Conservation (phyloP, 31 red algal species). For the Bonnemaisonia californica region DNA sequence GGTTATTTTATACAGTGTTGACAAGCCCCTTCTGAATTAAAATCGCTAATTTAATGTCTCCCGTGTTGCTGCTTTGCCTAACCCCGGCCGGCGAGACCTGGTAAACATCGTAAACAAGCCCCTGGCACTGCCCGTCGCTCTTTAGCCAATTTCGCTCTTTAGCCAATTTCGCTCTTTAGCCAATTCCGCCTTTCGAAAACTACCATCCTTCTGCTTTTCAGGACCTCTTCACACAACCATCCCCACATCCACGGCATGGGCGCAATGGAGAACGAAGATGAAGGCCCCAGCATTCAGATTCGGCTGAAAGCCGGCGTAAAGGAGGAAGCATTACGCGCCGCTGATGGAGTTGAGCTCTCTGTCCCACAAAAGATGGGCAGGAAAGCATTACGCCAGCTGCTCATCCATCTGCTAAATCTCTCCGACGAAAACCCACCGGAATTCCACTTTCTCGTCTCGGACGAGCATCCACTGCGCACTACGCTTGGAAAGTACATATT, state of each 20-base stretch:
- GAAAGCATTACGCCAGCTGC: conserved; percentile 42
- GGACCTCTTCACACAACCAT: too few species aligned
- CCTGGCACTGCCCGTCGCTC: too few species aligned
- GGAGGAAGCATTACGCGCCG: conserved; percentile 21
- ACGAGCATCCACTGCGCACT: conserved; percentile 55
- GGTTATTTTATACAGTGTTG: too few species aligned
- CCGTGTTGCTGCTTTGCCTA: too few species aligned
- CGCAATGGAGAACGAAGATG: not conserved
- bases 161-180: too few species aligned
- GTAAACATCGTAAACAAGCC: too few species aligned
- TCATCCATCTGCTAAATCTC: conserved; percentile 54
- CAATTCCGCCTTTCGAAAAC: too few species aligned
- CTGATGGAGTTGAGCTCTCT: conserved; percentile 54
- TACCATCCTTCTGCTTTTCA: too few species aligned
- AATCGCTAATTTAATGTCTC: too few species aligned
- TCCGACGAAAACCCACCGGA: conserved; percentile 39
- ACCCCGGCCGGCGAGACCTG: too few species aligned
- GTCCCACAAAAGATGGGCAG: conserved; percentile 56
- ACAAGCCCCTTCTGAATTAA: too few species aligned
- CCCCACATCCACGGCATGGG: not conserved
- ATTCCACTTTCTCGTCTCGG: conserved; percentile 67
- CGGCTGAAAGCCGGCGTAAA: conserved; percentile 52
- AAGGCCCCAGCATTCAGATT: conserved; percentile 49
- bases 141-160: too few species aligned
- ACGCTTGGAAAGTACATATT: conserved; percentile 66